phyloP scores from a whole-genome alignment of 768 basidiomycete genomes.

The Trametes gibbosa region DNA sequence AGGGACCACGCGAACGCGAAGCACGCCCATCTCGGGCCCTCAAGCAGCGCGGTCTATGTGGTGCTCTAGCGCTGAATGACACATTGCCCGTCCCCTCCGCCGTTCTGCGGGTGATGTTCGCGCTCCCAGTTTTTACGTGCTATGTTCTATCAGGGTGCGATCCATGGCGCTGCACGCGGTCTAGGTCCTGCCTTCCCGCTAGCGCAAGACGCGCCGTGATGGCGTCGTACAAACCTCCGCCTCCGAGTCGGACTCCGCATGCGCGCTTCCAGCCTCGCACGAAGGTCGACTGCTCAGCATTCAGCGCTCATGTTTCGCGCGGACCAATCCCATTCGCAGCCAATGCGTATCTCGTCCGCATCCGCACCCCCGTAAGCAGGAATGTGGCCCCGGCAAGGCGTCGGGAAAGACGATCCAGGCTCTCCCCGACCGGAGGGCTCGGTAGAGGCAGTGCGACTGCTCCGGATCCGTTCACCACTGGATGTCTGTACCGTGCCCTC shows the following conservation, averaged over 20 bases:
- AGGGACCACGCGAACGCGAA: not conserved
- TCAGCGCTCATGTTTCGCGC: no score
- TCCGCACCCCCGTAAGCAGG: not conserved
- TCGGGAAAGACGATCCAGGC: no score
- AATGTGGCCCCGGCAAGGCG: not conserved
- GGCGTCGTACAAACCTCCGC: not conserved
- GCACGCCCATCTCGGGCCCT: not conserved
- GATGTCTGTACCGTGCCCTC: no score
- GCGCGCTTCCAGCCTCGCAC: not conserved
- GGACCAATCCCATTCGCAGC: not conserved
- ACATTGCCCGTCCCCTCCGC: not conserved
- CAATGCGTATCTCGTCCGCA: not conserved
- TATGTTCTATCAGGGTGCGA: not conserved
- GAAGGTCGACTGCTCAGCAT: not conserved
- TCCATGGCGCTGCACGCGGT: conserved; percentile 2
- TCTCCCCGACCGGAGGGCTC: no score
- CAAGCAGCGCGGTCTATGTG: not conserved
- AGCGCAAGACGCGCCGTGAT: not conserved
- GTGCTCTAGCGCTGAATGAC: not conserved
- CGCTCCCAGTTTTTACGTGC: not conserved
- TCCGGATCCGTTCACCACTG: no score
- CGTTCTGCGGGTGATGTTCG: not conserved
- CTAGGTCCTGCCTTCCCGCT: not conserved
- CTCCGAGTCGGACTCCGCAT: not conserved
- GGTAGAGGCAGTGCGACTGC: not conserved